phyloP scores from a whole-genome alignment of 148 eudicot species.

The Nepenthes gracilis region DNA sequence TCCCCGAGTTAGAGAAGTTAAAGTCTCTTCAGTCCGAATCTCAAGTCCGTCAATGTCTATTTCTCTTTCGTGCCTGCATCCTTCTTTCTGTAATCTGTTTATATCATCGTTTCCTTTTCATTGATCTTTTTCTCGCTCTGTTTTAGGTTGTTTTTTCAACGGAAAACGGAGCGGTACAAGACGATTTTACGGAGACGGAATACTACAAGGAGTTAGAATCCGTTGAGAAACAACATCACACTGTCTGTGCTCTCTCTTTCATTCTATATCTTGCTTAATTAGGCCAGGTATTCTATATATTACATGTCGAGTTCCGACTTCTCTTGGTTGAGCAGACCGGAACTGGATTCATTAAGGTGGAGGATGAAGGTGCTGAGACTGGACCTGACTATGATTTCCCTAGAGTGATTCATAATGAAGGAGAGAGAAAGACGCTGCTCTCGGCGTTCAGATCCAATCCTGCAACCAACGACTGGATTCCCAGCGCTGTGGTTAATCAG shows the following conservation, averaged over 20 bases:
- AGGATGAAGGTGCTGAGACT: slow-evolving; percentile 11
- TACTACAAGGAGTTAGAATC: slow-evolving; percentile 48
- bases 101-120: neutral
- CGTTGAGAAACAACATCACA: slow-evolving; percentile 61
- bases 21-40: slow-evolving; percentile 34
- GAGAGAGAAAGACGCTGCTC: slow-evolving; percentile 6
- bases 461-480: slow-evolving; percentile 70
- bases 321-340: slow-evolving; percentile 34
- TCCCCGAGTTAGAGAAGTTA: slow-evolving; percentile 52
- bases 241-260: slow-evolving; percentile 19
- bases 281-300: neutral
- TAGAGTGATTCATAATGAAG: slow-evolving; percentile 11
- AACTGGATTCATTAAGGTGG: slow-evolving; percentile 51
- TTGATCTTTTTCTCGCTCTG: neutral
- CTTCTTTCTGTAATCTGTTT: too few relatives aligned
- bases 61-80: too few relatives aligned
- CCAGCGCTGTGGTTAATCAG: slow-evolving; percentile 23
- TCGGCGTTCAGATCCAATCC: slow-evolving; percentile 33
- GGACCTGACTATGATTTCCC: slow-evolving; percentile 12
- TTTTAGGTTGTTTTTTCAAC: slow-evolving; percentile 9
- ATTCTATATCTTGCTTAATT: neutral
- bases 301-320: neutral
- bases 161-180: slow-evolving; percentile 12
- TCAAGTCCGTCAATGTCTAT: slow-evolving; percentile 14
- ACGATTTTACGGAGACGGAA: slow-evolving; percentile 60